Base-by-base conservation (phyloP, 495 filamentous ascomycete genomes). In the Echria macrotheca region DNA sequence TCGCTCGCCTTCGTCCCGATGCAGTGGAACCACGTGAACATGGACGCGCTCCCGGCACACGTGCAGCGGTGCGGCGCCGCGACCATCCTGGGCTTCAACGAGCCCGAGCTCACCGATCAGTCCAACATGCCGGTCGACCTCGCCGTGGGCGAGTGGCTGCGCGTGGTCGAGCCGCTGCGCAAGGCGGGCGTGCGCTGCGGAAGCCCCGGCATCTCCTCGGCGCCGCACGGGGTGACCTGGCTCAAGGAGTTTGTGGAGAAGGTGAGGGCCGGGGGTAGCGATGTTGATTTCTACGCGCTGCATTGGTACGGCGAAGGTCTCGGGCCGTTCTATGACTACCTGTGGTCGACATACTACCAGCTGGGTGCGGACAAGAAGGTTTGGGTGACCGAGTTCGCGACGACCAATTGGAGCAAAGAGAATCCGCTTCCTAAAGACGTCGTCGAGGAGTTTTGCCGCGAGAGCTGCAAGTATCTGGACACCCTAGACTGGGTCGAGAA, bases 11-110 rank as follows among this genome's bases (percentile, higher is more conserved):
- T 59, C 19, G 39, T 59, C 0, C 57, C 57, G 4, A 59, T 59
- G 57, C 57, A 59, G 33, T 59, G 57, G 57, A 59, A 59, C 47
- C 57, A 59, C 54, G 57, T 59, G 24, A 51, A 54, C 39, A 54
- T 54, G 15, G 49, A 57, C 31, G 31, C 9, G 0, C 50, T 59
- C 14, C 19, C 54, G 12, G 22, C 41, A 4, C 52, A 49, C 47
- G 1, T 14, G 1, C 14, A 41, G 7, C 15, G 17, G 5, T 44
- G 25, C 7, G 28, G 31, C 7, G 44, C 31, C 1, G 14, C 40
- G 0, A 43, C 54, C 0, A 1, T 59, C 0, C 38, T 59, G 1
- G 54, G 40, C 3, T 59, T 59, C 36, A 59, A 59, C 39, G 57
- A 59, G 46, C 57, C 57, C 3, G 57, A 59, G 32, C 47, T 53